Percentiles rank a stretch among this genome's conserved stretches.
Conservation (phyloP, 2,329 filamentous ascomycete species). For the Stachybotrys elegans region DNA sequence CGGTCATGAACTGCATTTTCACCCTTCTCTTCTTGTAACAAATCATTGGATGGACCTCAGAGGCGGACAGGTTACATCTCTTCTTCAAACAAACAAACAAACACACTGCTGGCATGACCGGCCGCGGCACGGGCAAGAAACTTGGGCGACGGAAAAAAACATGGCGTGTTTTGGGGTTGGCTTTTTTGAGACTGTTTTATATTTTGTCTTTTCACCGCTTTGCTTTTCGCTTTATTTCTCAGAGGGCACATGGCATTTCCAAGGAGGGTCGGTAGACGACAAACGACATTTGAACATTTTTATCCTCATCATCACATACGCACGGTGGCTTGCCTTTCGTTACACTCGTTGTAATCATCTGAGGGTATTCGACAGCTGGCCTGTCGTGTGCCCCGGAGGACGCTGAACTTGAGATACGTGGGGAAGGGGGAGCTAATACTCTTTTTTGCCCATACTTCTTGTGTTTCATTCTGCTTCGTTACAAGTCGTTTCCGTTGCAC, state of each 20-base stretch:
- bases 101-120: too few relatives aligned
- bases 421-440: constrained; percentile 1
- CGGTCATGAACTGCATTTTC: constrained; percentile 33
- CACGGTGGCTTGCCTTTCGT: constrained; percentile 33
- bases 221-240: constrained; percentile 39
- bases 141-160: neutral
- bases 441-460: constrained; percentile 24
- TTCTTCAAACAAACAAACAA: too few relatives aligned
- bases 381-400: constrained; percentile 25
- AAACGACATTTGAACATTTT: constrained; percentile 12
- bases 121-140: neutral
- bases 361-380: constrained; percentile 30
- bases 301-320: constrained; percentile 10
- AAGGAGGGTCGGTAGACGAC: constrained; percentile 10
- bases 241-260: constrained; percentile 11
- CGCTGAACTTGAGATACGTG: constrained; percentile 18
- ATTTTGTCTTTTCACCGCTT: too few relatives aligned
- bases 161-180: neutral
- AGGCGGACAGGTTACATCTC: too few relatives aligned
- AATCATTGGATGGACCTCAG: constrained; percentile 7
- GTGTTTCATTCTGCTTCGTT: constrained; percentile 31
- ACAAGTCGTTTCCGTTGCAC: constrained; percentile 23
- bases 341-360: constrained; percentile 49
- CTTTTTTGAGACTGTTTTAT: neutral
- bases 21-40: constrained; percentile 8